Base-by-base conservation (phyloP, 108 stramenopile species). In the Phaeodactylum tricornutum region DNA sequence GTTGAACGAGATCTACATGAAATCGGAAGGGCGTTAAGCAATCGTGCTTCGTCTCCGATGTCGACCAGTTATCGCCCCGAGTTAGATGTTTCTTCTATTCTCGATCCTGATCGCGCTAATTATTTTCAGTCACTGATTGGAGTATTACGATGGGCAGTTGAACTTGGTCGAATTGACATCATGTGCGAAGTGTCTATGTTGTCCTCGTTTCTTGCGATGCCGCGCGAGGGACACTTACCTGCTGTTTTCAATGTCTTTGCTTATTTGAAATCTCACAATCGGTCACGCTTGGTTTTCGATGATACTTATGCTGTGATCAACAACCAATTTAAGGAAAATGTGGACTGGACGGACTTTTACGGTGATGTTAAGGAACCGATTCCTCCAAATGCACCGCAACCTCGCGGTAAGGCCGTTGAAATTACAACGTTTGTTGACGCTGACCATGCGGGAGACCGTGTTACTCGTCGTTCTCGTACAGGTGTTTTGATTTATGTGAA, bases 401-500 rank as follows among this genome's bases (percentile, higher is more conserved):
- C 74, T 20, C 27, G 50, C 11, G 67, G 72, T 3, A 59, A 51
- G 14, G 27, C 40, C 19, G 59, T 61, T 14, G 11, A 41, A 15
- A 55, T 56, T 2, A 34, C 25, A 2, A 16, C 11, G n/a, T 79
- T 69, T 48, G 74, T 75, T 25, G 79, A 81, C 62, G 43, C 59
- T n/a, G 56, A 70, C 40, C 74, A 73, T 48, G 79, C 74, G 4
- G 74, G 69, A 14, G 50, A 65, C 38, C 34, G 47, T 29, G 35
- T 59, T 8, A 75, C 71, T 9, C n/a, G 74, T 6, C 39, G 76
- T 30, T 73, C 71, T 1, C 40, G 68, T 6, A 76, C 77, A 24
- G 82, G 77, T 0, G 40, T 77, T 12, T 7, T 84, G 0, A 56
- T 84, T 17, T 74, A 67, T 39, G 25, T 77, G 15, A 71, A 82